Conservation (phyloP, 257 asterid species). For the Rauvolfia tetraphylla region DNA sequence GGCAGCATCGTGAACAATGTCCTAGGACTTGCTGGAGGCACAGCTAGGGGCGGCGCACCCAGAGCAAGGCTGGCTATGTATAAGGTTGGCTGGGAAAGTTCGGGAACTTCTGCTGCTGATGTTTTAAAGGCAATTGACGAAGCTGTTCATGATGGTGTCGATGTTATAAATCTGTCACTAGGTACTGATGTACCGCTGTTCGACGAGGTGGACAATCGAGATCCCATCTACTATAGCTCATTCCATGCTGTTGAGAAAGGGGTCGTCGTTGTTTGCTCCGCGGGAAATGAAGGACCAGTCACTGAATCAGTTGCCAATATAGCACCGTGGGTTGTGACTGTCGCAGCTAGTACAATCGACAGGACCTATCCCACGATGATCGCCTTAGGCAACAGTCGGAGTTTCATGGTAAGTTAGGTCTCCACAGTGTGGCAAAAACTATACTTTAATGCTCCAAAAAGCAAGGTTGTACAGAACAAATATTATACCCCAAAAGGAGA, state of each 20-base stretch:
- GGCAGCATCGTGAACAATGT: slow-evolving; percentile 36
- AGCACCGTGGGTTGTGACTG: slow-evolving; percentile 25
- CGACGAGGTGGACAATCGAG: neutral
- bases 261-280: slow-evolving; percentile 17
- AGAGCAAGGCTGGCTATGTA: slow-evolving; percentile 42
- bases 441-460: too few relatives aligned
- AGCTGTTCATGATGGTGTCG: slow-evolving; percentile 27
- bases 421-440: too few relatives aligned
- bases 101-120: slow-evolving; percentile 12
- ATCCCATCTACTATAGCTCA: slow-evolving; percentile 12
- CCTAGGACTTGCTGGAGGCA: slow-evolving; percentile 32
- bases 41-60: slow-evolving; percentile 49
- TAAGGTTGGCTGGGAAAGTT: slow-evolving; percentile 36
- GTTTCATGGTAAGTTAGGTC: slow-evolving; percentile 30
- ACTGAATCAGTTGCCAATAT: neutral
- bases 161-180: slow-evolving; percentile 17
- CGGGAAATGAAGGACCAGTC: slow-evolving; percentile 18
- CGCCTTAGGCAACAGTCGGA: slow-evolving; percentile 47
- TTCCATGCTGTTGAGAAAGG: slow-evolving; percentile 27
- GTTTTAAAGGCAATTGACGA: slow-evolving; percentile 22
- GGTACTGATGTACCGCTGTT: slow-evolving; percentile 5
- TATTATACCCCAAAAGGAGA: neutral
- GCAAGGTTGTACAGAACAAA: too few relatives aligned
- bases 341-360: slow-evolving; percentile 23
- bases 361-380: slow-evolving; percentile 55